Base-by-base conservation (phyloP, 163 green algal genomes). In the Scenedesmus sp. region DNA sequence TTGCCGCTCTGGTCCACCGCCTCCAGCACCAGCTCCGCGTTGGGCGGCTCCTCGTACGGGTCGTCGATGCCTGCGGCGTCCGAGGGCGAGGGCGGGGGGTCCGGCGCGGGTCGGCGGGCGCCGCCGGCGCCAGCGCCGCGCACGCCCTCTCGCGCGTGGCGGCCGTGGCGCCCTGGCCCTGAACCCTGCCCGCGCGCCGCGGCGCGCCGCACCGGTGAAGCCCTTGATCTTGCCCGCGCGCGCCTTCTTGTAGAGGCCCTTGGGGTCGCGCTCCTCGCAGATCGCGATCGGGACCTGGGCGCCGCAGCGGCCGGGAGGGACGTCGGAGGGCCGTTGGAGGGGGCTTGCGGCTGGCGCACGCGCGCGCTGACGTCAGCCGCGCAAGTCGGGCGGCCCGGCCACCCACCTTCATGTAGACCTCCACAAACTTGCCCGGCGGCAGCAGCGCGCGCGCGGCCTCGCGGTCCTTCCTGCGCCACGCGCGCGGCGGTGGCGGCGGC, bases 221-320 rank as follows among this genome's bases (percentile, higher is more conserved):
- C 94, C 91, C 74, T 97, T 97, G 39, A 98, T 93, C 77, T 96
- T 88, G 28, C 96, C 96, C 18, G 92, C 93, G 4, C 96, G 87
- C 0, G 95, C 96, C 70, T 95, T 92, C 84, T 97, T 98, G 90
- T 99, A 99, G 29, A 99, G 87, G 0, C 95, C 95, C 89, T 99
- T 99, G 36, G 94, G 91, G 86, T 99, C 96, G 1, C 95, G 90
- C 70, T 87, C 31, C 88, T 99, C 75, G 69, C 93, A 97, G n/a
- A 96, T 82, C 42, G 81, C 75, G 26, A 97, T 70, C 10, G 71
- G 71, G 20, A 80, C 69, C 69, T 77, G 39, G 39, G 7, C 6
- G 54, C 69, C 66, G 28, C 1, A 72, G 18, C n/a, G 34, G 29
- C 2, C 31, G 17, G 6, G 5, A 0, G 10, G 63, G 18, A 58